A percentile compares a stretch with the other conserved stretches of the same genome.
Conservation (phyloP, 2,329 filamentous ascomycete genomes). For the Talaromyces amestolkiae region DNA sequence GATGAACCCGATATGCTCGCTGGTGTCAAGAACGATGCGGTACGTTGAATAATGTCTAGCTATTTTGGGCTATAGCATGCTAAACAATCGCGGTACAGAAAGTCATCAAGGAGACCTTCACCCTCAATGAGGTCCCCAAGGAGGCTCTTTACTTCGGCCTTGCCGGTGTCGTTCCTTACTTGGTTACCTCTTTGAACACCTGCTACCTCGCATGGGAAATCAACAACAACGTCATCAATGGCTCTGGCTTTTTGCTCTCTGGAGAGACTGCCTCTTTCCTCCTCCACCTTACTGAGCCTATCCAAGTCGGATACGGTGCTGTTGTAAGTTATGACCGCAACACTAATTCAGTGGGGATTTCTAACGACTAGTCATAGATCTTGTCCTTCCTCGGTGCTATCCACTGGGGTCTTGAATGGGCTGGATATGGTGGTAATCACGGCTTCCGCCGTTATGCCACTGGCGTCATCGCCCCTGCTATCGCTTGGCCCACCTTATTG, state of each 20-base stretch:
- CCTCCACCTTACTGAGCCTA: conserved; percentile 73
- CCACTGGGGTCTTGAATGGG: conserved; percentile 90
- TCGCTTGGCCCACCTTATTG: conserved; percentile 87
- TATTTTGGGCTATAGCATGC: conserved; percentile 1
- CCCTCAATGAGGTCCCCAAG: conserved; percentile 61
- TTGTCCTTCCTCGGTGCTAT: conserved; percentile 91
- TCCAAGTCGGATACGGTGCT: conserved; percentile 89
- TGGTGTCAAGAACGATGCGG: conserved; percentile 57
- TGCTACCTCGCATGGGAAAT: conserved; percentile 80
- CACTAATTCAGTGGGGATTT: neutral
- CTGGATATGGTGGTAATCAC: conserved; percentile 63
- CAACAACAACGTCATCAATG: conserved; percentile 63
- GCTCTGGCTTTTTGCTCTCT: conserved; percentile 63
- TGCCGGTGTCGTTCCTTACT: conserved; percentile 79
- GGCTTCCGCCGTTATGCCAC: conserved; percentile 80
- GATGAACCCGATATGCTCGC: conserved; percentile 51
- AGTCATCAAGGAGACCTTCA: conserved; percentile 68
- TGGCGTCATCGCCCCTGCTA: conserved; percentile 72
- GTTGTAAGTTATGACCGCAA: conserved; percentile 55
- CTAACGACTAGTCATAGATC: conserved; percentile 53
- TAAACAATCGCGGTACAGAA: conserved; percentile 43
- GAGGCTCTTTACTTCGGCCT: conserved; percentile 68
- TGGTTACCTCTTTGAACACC: conserved; percentile 78
- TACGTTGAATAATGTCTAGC: conserved; percentile 41
- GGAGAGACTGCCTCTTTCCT: conserved; percentile 69